Percentiles rank a stretch among this genome's conserved stretches.
These are phyloP conservation scores for Claviceps pusilla DNA, from an alignment of 2,329 filamentous ascomycete genomes.

Conservation along the genomic window DNA sequence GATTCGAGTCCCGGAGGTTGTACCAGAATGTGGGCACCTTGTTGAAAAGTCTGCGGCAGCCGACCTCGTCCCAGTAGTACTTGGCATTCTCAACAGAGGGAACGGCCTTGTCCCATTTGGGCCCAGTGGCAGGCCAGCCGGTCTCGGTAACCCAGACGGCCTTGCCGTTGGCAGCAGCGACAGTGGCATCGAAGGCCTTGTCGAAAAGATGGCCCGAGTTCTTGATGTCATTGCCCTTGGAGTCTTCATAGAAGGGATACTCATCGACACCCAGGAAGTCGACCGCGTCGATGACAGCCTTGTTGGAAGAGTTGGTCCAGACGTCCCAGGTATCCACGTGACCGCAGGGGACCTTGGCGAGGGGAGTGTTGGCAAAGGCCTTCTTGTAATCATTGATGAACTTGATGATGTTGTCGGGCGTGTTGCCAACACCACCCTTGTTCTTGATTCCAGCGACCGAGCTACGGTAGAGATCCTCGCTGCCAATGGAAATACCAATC, in stretches of 20 bases:
- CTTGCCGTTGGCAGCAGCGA: constrained; percentile 33
- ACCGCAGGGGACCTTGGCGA: constrained; percentile 38
- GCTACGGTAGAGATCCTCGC: constrained; percentile 52
- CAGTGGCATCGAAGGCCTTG: constrained; percentile 28
- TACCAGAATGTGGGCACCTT: constrained; percentile 47
- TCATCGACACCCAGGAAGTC: constrained; percentile 53
- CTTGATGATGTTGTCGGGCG: constrained; percentile 41
- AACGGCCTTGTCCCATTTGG: constrained; percentile 37
- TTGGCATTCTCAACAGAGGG: constrained; percentile 43
- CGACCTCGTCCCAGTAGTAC: constrained; percentile 48
- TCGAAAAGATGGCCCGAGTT: constrained; percentile 41
- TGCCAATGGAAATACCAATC: constrained; percentile 50
- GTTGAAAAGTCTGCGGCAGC: constrained; percentile 42
- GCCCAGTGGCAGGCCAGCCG: constrained; percentile 46
- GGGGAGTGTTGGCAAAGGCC: constrained; percentile 32
- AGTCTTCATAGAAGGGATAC: constrained; percentile 51
- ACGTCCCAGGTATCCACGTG: constrained; percentile 57
- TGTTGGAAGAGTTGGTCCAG: constrained; percentile 45
- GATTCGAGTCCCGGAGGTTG: constrained; percentile 44
- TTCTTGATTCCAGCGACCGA: constrained; percentile 47
- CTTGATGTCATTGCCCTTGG: constrained; percentile 39
- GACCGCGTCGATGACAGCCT: constrained; percentile 42
- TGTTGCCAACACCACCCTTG: constrained; percentile 44
- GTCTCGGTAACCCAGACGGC: constrained; percentile 50
- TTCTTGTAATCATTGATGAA: constrained; percentile 53